phyloP scores from a whole-genome alignment of 1,284 basidiomycete species.

The Sutorius eximius region DNA sequence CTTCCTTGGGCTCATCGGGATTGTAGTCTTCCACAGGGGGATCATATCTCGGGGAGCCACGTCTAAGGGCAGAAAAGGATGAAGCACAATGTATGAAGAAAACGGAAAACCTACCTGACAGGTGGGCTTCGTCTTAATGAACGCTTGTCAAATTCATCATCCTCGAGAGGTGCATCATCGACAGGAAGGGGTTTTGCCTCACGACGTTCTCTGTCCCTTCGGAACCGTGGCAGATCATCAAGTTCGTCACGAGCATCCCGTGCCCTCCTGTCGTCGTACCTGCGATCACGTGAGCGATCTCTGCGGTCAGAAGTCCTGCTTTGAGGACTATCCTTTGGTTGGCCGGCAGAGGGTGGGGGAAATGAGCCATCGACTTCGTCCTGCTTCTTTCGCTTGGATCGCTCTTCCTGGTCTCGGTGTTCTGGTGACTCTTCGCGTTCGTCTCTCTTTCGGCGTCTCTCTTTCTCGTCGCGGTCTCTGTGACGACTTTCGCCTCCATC shows the following conservation, averaged over 20 bases:
- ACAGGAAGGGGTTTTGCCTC: conserved; percentile 30
- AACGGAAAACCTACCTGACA: conserved; percentile 39
- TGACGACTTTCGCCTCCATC: conserved; percentile 44
- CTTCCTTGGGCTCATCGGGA: conserved; percentile 76
- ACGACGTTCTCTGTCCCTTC: conserved; percentile 41
- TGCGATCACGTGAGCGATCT: conserved; percentile 57
- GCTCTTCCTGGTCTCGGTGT: conserved; percentile 46
- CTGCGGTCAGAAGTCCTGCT: conserved; percentile 46
- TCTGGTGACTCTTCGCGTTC: conserved; percentile 52
- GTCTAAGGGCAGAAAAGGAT: conserved; percentile 39
- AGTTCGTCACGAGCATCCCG: conserved; percentile 60
- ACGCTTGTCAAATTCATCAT: conserved; percentile 32
- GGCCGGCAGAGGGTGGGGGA: conserved; percentile 37
- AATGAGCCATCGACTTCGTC: conserved; percentile 45
- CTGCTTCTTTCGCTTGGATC: conserved; percentile 55
- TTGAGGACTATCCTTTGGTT: conserved; percentile 54
- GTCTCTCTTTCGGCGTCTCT: conserved; percentile 59
- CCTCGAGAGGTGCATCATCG: conserved; percentile 35
- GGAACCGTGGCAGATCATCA: conserved; percentile 49
- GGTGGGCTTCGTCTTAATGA: conserved; percentile 41
- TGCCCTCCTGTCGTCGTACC: conserved; percentile 49
- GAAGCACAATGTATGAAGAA: conserved; percentile 11
- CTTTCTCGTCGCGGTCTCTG: conserved; percentile 48
- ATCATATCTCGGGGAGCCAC: conserved; percentile 74
- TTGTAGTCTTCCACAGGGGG: conserved; percentile 62